A percentile compares a stretch with the other conserved stretches of the same genome.
phyloP scores from a whole-genome alignment of 2,329 filamentous ascomycete genomes.

The Lecanosticta acicola region DNA sequence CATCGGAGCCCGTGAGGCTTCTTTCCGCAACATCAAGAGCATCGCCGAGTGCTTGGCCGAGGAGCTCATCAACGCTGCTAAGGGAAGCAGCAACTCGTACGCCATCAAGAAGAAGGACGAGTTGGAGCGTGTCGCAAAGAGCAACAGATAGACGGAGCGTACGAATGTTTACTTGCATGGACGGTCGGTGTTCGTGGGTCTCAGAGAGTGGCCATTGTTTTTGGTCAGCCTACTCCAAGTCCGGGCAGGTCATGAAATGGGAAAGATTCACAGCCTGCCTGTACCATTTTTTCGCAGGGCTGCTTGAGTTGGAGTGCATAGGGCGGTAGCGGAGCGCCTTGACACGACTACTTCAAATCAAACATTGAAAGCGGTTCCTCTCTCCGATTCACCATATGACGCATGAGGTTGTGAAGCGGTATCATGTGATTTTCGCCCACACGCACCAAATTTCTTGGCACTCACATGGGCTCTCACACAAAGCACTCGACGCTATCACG shows the following conservation, averaged over 20 bases:
- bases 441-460: not conserved
- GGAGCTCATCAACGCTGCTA: conserved; percentile 99
- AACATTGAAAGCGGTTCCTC: conserved; percentile 1
- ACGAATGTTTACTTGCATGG: conserved; percentile 17
- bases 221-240: not conserved
- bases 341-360: conserved; percentile 2
- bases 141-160: conserved; percentile 81
- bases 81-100: conserved; percentile 99
- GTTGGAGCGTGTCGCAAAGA: conserved; percentile 99
- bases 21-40: conserved; percentile 99
- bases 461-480: not conserved
- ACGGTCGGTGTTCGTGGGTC: conserved; percentile 19
- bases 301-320: conserved; percentile 1
- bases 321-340: conserved; percentile 1
- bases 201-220: not conserved
- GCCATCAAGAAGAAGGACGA: conserved; percentile 99
- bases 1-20: conserved; percentile 95
- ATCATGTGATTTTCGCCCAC: not conserved
- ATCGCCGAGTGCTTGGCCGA: conserved; percentile 99
- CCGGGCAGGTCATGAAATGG: not conserved
- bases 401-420: not conserved
- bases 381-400: not conserved
- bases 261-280: conserved; percentile 1
- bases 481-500: too few relatives aligned
- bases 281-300: conserved; percentile 1